Evolutionary conservation across 345 rosid species (phyloP), one percentile per base, ranked within the genome.

Genomic region (Lagerstroemia speciosa): DNA sequence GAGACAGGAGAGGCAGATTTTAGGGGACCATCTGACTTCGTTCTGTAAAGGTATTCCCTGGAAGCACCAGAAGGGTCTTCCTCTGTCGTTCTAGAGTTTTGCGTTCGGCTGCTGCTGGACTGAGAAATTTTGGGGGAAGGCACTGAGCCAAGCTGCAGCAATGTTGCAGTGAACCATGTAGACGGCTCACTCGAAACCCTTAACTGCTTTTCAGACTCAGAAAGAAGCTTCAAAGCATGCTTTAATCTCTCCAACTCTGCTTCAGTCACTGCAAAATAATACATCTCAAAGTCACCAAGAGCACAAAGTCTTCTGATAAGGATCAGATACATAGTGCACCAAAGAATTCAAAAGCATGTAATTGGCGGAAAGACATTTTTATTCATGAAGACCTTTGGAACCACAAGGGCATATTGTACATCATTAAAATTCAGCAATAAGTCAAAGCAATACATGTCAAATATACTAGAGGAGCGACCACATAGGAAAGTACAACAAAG

Each of bases 101-200:
- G 87, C 84, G 89, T 86, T 72, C 92, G 77, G 70, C 96, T 89
- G 80, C 93, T 82, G 75, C 90, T 84, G 58, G 96, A 83, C 73
- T 75, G 88, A 69, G 87, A 82, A 58, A 85, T 72, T 50, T 91
- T 93, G 41, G 87, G 87, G 58, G 97, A 91, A 74, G 92, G 84
- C 74, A 85, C 76, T 14, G 96, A 94, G 63, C 97, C 95, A 64
- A 94, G 95, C 88, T 91, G 99, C 67, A 94, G 77, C 41, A 94
- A 81, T 43, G 95, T 89, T 27, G 97, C 96, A 4, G 97, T 91
- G 83, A 94, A 91, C 99, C 99, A 94, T 27, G 96, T 94, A 32
- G 95, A 89, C 63, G 95, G 95, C 75, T 94, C 99, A 72, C 81
- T 94, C 60, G 97, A 86, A 73, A 85, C 84, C 68, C 95, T 73